Conservation (phyloP, 2,329 filamentous ascomycete genomes). For the Verticillium nonalfalfae region DNA sequence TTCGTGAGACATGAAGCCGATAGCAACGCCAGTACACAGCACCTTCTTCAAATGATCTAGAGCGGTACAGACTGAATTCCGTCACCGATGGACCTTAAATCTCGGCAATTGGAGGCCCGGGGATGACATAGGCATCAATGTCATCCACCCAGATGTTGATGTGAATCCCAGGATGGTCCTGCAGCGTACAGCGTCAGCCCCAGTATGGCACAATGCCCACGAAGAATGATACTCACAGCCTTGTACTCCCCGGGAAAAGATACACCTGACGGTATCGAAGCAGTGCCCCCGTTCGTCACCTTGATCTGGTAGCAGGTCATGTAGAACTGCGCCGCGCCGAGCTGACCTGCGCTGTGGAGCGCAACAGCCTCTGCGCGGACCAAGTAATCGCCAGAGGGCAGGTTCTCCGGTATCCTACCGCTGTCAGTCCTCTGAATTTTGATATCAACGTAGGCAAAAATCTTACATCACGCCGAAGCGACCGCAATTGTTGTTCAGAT, state of each 20-base stretch:
- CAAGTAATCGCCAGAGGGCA: constrained; percentile 35
- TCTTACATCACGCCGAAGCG: neutral
- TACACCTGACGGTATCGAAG: constrained; percentile 14
- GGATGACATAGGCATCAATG: constrained; percentile 8
- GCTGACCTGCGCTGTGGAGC: constrained; percentile 27
- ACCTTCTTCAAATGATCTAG: too few relatives aligned
- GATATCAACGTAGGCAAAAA: neutral
- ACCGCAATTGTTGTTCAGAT: constrained; percentile 5
- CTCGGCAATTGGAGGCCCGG: constrained; percentile 7
- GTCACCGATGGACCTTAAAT: neutral
- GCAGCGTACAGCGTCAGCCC: neutral
- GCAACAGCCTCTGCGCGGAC: constrained; percentile 37
- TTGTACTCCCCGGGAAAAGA: constrained; percentile 10
- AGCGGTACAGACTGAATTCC: too few relatives aligned
- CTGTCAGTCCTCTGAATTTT: neutral
- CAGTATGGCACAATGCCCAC: neutral
- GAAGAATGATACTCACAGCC: neutral
- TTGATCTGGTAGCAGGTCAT: constrained; percentile 14
- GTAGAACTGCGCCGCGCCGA: constrained; percentile 13
- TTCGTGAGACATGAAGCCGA: too few relatives aligned
- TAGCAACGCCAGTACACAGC: too few relatives aligned
- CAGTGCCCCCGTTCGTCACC: constrained; percentile 17
- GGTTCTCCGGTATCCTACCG: constrained; percentile 24
- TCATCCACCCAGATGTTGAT: constrained; percentile 1
- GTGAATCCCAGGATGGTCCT: neutral